These are phyloP conservation scores for Ocimum tenuiflorum DNA, from an alignment of 257 asterid species.

Conservation along the genomic window DNA sequence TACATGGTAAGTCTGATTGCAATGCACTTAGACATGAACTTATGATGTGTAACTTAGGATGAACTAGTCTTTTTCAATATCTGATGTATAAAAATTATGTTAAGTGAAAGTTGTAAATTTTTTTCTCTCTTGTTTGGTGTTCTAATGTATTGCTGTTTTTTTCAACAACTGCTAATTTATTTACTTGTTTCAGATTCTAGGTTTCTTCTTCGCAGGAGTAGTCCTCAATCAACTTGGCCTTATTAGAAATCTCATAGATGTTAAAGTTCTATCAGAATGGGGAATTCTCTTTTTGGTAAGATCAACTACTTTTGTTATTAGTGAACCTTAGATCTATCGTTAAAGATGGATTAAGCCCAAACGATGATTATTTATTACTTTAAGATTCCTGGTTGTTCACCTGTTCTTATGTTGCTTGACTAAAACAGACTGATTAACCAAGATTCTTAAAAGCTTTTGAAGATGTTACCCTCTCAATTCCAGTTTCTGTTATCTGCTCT, in stretches of 20 bases:
- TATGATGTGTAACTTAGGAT: neutral
- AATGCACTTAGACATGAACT: constrained; percentile 5
- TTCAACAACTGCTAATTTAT: constrained; percentile 24
- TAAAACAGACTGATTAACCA: neutral
- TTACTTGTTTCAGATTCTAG: constrained; percentile 73
- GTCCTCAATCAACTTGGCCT: constrained; percentile 93
- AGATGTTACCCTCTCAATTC: neutral
- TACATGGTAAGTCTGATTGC: neutral
- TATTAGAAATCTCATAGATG: constrained; percentile 81
- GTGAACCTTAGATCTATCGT: neutral
- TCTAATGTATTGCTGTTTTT: neutral
- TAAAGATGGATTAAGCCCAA: neutral
- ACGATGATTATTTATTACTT: neutral
- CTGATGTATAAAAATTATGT: neutral
- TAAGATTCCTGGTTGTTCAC: neutral
- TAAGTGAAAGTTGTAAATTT: neutral
- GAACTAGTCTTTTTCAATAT: constrained; percentile 5
- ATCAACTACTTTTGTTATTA: constrained; percentile 9
- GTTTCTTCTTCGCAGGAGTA: constrained; percentile 96
- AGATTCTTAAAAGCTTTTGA: no score
- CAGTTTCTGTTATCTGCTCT: neutral
- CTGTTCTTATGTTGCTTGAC: neutral
- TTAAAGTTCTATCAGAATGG: constrained; percentile 98
- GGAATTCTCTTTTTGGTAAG: constrained; percentile 97
- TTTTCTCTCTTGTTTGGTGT: neutral